phyloP scores from a whole-genome alignment of 2,329 filamentous ascomycete genomes.

The Graphiopsis chlorocephala region DNA sequence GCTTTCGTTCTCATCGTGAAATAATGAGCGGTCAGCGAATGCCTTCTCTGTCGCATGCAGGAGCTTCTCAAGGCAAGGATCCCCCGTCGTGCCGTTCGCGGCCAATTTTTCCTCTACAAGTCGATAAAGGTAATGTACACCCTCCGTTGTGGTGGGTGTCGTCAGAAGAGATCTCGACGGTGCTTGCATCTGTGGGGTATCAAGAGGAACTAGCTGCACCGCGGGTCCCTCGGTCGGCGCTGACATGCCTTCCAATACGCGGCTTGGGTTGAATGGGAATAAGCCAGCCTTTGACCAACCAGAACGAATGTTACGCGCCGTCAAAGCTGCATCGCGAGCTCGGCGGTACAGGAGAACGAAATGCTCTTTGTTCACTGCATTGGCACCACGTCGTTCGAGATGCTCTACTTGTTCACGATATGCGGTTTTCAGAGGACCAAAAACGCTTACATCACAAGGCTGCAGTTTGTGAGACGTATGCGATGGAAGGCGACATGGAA shows the following conservation, averaged over 20 bases:
- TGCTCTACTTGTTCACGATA: constrained; percentile 20
- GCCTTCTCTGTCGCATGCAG: too few species aligned
- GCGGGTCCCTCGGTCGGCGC: not conserved
- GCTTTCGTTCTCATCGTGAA: too few species aligned
- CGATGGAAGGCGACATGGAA: constrained; percentile 3
- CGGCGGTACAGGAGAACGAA: not conserved
- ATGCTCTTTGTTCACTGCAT: not conserved
- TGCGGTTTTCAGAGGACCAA: constrained; percentile 20
- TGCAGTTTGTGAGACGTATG: constrained; percentile 30
- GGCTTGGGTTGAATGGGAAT: constrained; percentile 27
- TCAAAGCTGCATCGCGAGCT: constrained; percentile 24
- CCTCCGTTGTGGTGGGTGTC: too few species aligned
- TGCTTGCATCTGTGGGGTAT: not conserved
- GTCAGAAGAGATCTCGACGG: too few species aligned
- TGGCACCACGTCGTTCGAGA: not conserved
- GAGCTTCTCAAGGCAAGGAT: too few species aligned
- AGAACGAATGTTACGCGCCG: constrained; percentile 31
- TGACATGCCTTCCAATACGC: not conserved
- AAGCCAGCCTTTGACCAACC: constrained; percentile 29
- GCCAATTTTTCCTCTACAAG: too few species aligned
- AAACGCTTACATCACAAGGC: constrained; percentile 31
- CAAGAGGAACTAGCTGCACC: not conserved
- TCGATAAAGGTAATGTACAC: too few species aligned
- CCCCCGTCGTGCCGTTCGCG: too few species aligned
- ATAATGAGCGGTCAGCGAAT: too few species aligned